Evolutionary conservation across 164 flowering plant genomes (phyloP).

Genomic region (Kalanchoe fedtschenkoi): DNA sequence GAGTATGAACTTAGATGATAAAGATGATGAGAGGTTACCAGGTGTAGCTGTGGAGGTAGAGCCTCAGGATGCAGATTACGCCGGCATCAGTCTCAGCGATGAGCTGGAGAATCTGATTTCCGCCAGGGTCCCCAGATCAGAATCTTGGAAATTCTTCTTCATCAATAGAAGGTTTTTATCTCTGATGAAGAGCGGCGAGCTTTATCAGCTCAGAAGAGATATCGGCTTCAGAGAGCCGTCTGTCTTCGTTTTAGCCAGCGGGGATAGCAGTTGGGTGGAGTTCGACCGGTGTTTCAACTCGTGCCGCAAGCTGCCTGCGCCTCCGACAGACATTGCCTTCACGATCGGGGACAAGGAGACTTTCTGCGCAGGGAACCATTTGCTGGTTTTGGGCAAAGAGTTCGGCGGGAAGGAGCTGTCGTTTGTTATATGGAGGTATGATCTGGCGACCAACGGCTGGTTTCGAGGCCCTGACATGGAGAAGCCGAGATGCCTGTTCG

Average conservation of each 20-base stretch:
- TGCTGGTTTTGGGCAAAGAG: constrained; percentile 70
- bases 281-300: constrained; percentile 38
- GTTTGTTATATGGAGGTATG: constrained; percentile 58
- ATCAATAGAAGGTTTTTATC: constrained; percentile 36
- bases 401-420: constrained; percentile 20
- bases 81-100: constrained; percentile 29
- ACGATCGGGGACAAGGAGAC: constrained; percentile 60
- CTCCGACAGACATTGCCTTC: constrained; percentile 52
- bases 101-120: constrained; percentile 53
- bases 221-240: constrained; percentile 39
- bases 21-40: too few relatives aligned
- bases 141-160: constrained; percentile 35
- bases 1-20: background rate
- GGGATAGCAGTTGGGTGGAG: constrained; percentile 54
- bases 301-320: constrained; percentile 38
- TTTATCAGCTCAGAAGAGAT: constrained; percentile 42
- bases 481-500: constrained; percentile 63
- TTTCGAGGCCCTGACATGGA: constrained; percentile 56
- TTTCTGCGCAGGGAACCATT: constrained; percentile 60
- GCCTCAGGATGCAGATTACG: constrained; percentile 88
- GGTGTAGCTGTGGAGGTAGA: constrained; percentile 6
- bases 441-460: constrained; percentile 50
- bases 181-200: constrained; percentile 38
- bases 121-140: constrained; percentile 52
- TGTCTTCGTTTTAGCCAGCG: constrained; percentile 51